Evolutionary conservation across 192 early-diverging fungal genomes (phyloP).

Genomic region (Backusella australiensis): DNA sequence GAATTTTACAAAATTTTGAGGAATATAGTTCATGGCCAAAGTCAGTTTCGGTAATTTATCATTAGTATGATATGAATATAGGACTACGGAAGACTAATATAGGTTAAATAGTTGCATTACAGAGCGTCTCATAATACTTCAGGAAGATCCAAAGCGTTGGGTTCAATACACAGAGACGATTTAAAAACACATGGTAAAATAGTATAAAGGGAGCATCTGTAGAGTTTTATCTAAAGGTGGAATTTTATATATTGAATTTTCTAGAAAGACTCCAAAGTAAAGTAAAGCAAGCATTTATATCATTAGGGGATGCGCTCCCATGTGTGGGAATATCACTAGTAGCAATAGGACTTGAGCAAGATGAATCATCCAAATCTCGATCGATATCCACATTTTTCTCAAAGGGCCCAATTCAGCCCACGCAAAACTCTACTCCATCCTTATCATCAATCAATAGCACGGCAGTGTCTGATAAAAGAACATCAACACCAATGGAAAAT

Average conservation of each 20-base stretch:
- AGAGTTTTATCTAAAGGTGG: neutral
- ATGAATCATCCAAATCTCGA: slow-evolving; percentile 13
- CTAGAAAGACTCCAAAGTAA: neutral
- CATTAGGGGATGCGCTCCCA: neutral
- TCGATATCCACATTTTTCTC: neutral
- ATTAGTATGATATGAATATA: neutral
- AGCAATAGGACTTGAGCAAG: neutral
- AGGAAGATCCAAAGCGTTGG: neutral
- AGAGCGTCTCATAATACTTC: neutral
- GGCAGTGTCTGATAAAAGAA: neutral
- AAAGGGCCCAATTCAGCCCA: neutral
- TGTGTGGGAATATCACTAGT: neutral
- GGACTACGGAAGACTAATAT: neutral
- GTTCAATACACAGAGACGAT: slow-evolving; percentile 4
- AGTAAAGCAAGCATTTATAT: neutral
- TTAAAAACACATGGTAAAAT: slow-evolving; percentile 2
- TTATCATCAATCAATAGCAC: neutral
- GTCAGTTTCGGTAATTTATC: slow-evolving; percentile 37
- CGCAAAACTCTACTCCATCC: neutral
- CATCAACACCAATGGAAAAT: neutral
- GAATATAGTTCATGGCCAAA: slow-evolving; percentile 50
- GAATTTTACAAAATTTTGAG: slow-evolving; percentile 53
- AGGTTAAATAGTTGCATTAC: neutral
- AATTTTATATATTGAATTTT: neutral
- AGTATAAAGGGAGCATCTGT: neutral